Evolutionary conservation across 176 grass and related monocot genomes (phyloP), one percentile per base, ranked within the genome.

Genomic region (Bromus sterilis): DNA sequence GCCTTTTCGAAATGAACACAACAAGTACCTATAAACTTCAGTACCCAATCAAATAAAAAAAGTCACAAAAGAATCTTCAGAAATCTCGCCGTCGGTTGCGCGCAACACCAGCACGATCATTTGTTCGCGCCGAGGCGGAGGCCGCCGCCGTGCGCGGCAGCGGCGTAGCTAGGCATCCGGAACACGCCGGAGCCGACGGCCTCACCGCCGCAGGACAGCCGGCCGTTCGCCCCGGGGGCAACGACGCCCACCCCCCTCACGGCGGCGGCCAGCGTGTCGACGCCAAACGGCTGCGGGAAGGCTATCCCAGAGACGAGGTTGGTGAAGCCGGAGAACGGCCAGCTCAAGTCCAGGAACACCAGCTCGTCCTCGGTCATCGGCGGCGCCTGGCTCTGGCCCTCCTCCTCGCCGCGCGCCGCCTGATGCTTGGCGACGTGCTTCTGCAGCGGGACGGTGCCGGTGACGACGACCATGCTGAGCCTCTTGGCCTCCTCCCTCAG

Each of bases 401-500:
- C 29, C 44, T 41, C 76, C 7, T 74, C 56, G 32, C 32, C 58
- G 13, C 12, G 26, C 7, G 58, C 48, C 20, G 18, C 1, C 48
- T 53, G 58, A 26, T 48, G 24, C 69, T 29, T 46, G 41, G 9
- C 24, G 12, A 93, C 61, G 43, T 79, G 53, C 83, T 91, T 97
- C 78, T 86, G 39, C 7, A 97, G 94, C 32, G 89, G 74, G 4
- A 71, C 78, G 11, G 91, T 97, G 53, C 81, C 86, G 37, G 91
- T 86, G 88, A 93, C 83, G 61, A 83, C 85, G 56, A 91, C 83
- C 66, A 91, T 28, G 89, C 79, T 97, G 43, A 80, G 58, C 56
- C 73, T 78, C 65, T 73, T 89, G 36, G 70, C 62, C 32, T 94
- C 94, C 56, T 89, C 89, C 82, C 66, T 85, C 0, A 84, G 5